A percentile compares a stretch with the other conserved stretches of the same genome.
These are phyloP conservation scores for Quercus ilex DNA, from an alignment of 306 rosid genomes.

Conservation along the genomic window DNA sequence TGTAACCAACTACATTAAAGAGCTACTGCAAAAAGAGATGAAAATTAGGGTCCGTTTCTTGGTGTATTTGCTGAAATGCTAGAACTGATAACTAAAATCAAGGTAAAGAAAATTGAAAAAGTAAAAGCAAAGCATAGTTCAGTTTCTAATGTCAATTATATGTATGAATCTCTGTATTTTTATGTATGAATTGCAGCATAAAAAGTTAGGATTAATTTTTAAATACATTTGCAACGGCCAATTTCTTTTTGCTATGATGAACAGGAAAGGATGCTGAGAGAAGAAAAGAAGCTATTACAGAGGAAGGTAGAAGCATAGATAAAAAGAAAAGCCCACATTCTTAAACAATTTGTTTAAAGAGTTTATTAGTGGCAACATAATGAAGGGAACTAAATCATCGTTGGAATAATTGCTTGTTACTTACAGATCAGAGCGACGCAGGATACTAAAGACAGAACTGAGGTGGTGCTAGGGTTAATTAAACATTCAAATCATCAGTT, in stretches of 20 bases:
- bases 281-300: constrained; percentile 13
- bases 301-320: constrained; percentile 8
- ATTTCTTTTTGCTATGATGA: background rate
- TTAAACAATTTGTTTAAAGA: background rate
- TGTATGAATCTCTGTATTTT: background rate
- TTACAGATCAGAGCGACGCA: constrained; percentile 21
- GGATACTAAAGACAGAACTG: background rate
- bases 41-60: background rate
- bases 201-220: background rate
- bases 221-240: background rate
- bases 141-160: background rate
- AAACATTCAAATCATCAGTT: background rate
- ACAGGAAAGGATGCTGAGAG: constrained; percentile 10
- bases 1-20: background rate
- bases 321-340: background rate
- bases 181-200: background rate
- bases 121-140: background rate
- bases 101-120: background rate
- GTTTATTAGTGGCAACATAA: background rate
- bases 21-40: background rate
- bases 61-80: background rate
- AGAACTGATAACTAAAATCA: background rate
- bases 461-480: background rate
- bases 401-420: background rate
- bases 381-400: background rate